Base-by-base conservation (phyloP, 352 stramenopile genomes). In the Albugo candida region DNA sequence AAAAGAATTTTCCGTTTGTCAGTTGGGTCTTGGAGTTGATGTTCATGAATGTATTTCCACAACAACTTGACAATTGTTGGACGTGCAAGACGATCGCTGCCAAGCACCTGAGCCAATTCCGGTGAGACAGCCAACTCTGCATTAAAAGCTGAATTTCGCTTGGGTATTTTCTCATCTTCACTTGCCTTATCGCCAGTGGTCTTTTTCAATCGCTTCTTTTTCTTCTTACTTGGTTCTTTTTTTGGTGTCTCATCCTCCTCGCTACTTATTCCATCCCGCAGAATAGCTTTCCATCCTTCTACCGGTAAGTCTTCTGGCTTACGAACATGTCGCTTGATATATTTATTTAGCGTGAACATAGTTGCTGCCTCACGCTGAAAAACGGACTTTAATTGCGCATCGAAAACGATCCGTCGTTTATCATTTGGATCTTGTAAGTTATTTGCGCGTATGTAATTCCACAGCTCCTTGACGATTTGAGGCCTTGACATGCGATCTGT, bases 381-480 rank as follows among this genome's bases (percentile, higher is more conserved):
- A 8, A 91, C 75, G 17, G 54, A 57, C 42, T 67, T 67, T 47
- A 97, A 56, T 34, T 58, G 79, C 24, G 87, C 80, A 55, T 97
- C 88, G 44, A 94, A 61, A 10, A 95, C 51, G 51, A 98, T 97
- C 46, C 80, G 67, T 14, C 88, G 78, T 60, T 93, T 94, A 58
- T 98, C 92, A 24, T 77, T 75, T 5, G 93, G 92, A 63, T 97
- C 91, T 62, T 98, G 93, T 34, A 98, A 69, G 19, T 93, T 59
- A 53, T 98, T 70, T 47, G 94, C 82, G 42, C 78, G 80, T 47
- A 98, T 97, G 60, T 98, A 97, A 44, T 92, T 81, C 93, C 93
- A 98, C 1, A 98, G 49, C n/a, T 65, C 62, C 56, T 97, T 97
- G 31, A 97, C 86, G 35, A 97, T 80, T 51, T 97, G 83, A 8